Base-by-base conservation (phyloP, 148 eudicot species). In the Rhododendron simsii region DNA sequence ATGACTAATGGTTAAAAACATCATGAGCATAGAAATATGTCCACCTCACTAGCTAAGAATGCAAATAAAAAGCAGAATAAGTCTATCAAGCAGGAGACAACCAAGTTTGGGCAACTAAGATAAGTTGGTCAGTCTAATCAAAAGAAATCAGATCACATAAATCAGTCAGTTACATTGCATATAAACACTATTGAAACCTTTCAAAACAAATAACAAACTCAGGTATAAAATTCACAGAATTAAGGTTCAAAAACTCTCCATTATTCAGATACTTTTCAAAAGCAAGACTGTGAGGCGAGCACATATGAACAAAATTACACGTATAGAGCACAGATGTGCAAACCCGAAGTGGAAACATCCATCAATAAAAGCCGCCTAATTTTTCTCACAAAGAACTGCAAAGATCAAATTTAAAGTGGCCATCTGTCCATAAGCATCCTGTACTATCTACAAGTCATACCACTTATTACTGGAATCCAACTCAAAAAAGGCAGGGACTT, bases 381-480 rank as follows among this genome's bases (percentile, higher is more conserved):
- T 21, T 37, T 35, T 37, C 18, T 59, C 37, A 12, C 41, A 57
- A 35, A 81, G 44, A 9, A 81, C 61, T 20, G 9, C 65, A 81
- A 21, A 37, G 28, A 11, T 57, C 15, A 57, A 81, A 23, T 59
- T 57, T 81, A 37, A 81, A 50, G 44, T 30, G 73, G 16, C 71
- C 5, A 84, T 50, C 35, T 50, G 14, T 37, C 53, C 55, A 28
- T 26, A 23, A 69, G 47, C 10, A 84, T 84, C 78, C 67, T 84
- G 18, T 47, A 71, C 85, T 28, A 30, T 48, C 67, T 30, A 81
- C 35, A 67, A 61, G 76, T 44, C 84, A 86, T 90, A 95, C 98
- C 99, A 88, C 78, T 95, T 37, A 94, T 8, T 86, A 91, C 83
- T 7, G 99, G 99, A 87, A 98, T 87, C 99, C 99, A 95, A 85